A percentile compares a stretch with the other conserved stretches of the same genome.
Evolutionary conservation across 352 stramenopile genomes (phyloP).

Genomic region (Globisporangium ultimum): DNA sequence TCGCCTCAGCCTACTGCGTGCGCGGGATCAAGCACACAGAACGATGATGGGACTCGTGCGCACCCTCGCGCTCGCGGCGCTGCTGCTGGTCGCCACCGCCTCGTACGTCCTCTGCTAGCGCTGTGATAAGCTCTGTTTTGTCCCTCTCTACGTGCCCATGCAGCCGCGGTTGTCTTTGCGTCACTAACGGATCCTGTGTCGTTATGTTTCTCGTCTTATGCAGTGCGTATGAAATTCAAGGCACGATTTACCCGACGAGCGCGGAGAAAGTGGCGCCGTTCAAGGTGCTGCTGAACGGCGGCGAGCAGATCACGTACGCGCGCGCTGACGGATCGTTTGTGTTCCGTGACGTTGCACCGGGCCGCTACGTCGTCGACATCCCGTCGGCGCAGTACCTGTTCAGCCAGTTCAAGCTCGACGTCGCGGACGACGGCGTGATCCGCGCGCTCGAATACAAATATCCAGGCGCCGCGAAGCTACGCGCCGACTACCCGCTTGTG

Average conservation of each 20-base stretch:
- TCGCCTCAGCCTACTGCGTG: background rate
- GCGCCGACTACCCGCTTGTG: conserved; percentile 56
- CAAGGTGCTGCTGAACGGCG: conserved; percentile 69
- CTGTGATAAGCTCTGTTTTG: background rate
- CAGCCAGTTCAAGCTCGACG: conserved; percentile 67
- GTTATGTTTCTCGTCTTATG: background rate
- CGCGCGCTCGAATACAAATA: conserved; percentile 82
- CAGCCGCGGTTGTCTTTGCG: background rate
- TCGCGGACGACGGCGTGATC: conserved; percentile 47
- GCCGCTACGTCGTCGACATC: conserved; percentile 77
- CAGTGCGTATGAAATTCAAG: conserved; percentile 55
- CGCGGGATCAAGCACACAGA: too few species aligned
- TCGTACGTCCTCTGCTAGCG: conserved; percentile 9
- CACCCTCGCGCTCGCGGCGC: conserved; percentile 28
- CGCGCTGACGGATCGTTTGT: conserved; percentile 63
- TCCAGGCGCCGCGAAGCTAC: conserved; percentile 58
- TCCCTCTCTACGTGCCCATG: background rate
- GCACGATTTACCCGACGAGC: conserved; percentile 44
- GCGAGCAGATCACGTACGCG: conserved; percentile 66
- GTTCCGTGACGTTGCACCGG: conserved; percentile 67
- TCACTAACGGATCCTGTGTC: background rate
- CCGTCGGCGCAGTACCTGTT: conserved; percentile 66
- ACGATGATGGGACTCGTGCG: conserved; percentile 24
- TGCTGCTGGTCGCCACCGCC: conserved; percentile 25
- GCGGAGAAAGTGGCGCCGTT: conserved; percentile 58